A percentile compares a stretch with the other conserved stretches of the same genome.
Evolutionary conservation across 805 yeast genomes (phyloP).

Genomic region (Isabelozyma pseudorhagii): DNA sequence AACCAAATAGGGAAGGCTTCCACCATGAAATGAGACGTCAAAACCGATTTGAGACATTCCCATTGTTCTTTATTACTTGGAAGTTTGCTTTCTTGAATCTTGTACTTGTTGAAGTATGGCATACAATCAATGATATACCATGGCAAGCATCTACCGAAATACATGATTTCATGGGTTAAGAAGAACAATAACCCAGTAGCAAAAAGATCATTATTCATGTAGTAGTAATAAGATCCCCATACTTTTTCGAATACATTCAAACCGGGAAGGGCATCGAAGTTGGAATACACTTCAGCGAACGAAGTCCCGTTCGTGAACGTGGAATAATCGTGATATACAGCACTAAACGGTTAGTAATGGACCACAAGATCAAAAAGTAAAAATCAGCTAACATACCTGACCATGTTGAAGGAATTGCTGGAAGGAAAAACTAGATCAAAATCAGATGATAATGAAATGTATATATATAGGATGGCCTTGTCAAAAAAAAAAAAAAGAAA

Average conservation of each 20-base stretch:
- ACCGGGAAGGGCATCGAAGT: constrained; percentile 22
- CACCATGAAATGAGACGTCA: constrained; percentile 53
- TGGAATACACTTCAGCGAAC: constrained; percentile 22
- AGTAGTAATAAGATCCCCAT: constrained; percentile 57
- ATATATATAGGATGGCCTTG: background rate
- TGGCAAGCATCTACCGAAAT: constrained; percentile 58
- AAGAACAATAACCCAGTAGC: constrained; percentile 59
- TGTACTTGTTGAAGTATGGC: constrained; percentile 50
- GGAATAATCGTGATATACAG: constrained; percentile 34
- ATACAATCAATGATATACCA: constrained; percentile 55
- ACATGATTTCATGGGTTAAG: constrained; percentile 52
- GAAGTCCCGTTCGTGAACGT: constrained; percentile 28
- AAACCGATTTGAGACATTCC: constrained; percentile 59
- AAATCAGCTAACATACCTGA: background rate
- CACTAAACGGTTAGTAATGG: constrained; percentile 9
- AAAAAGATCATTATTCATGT: constrained; percentile 51
- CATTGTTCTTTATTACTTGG: constrained; percentile 57
- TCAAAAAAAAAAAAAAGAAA: too few relatives aligned
- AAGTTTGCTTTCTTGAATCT: constrained; percentile 51
- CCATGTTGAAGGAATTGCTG: background rate
- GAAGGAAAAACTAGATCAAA: background rate
- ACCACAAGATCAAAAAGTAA: too few relatives aligned
- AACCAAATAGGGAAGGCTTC: constrained; percentile 64
- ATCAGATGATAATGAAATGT: background rate
- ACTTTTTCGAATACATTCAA: constrained; percentile 42